Conservation (phyloP, 345 rosid species). For the Sisymbrium irio region DNA sequence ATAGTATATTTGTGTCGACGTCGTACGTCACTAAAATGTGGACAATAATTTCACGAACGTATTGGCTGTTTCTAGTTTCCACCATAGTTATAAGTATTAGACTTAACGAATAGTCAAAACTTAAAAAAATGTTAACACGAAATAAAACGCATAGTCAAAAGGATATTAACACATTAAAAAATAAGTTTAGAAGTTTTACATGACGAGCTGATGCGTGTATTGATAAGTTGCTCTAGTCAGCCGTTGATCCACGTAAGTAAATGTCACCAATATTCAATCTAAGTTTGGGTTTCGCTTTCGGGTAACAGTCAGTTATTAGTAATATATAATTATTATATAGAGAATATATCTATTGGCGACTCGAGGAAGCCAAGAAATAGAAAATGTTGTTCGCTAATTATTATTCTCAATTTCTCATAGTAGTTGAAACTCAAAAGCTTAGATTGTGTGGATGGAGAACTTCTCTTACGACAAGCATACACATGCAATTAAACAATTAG, state of each 20-base stretch:
- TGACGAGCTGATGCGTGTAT: background rate
- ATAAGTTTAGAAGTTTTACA: too few species aligned
- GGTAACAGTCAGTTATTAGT: background rate
- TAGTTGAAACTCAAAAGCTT: slow-evolving; percentile 1
- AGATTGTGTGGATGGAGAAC: slow-evolving; percentile 17
- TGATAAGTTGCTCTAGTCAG: background rate
- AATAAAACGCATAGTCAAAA: too few species aligned
- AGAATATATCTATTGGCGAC: background rate
- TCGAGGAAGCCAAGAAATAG: background rate
- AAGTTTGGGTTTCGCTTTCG: background rate
- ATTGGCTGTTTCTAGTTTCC: too few species aligned
- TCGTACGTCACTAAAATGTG: too few species aligned
- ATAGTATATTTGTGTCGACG: too few species aligned
- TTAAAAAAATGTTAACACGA: too few species aligned
- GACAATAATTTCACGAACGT: too few species aligned
- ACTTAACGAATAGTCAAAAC: too few species aligned
- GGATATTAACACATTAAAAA: too few species aligned
- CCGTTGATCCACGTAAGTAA: background rate
- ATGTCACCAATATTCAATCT: background rate
- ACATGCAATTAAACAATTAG: background rate
- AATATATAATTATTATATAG: background rate
- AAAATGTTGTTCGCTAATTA: background rate
- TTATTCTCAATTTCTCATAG: background rate
- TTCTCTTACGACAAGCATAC: background rate
- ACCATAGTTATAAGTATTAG: too few species aligned